Evolutionary conservation across 306 rosid genomes (phyloP), one percentile per base, ranked within the genome.

Genomic region (Citrullus mucosospermus): DNA sequence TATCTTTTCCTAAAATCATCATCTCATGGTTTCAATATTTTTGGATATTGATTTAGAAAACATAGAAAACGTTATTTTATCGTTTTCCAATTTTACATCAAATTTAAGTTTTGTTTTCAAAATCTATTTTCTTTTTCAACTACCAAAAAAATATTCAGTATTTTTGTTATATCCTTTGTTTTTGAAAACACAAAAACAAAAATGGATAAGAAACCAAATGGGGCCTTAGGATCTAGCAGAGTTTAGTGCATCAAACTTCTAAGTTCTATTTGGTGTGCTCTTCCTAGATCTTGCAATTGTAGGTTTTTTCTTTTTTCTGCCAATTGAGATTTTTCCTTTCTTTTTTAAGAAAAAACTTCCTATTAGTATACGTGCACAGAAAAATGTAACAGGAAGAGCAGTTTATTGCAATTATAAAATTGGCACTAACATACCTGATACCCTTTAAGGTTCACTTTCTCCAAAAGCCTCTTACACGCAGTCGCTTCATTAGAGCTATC

Each of bases 391-490:
- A 69, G 36, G 55, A 70, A 70, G 76, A 46, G 57, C 4, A 44
- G 54, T 44, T 70, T 28, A 50, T 36, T 3, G 43, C 59, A 50
- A n/a, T 8, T 8, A 22, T 53, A 13, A 25, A 72, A 75, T 36
- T n/a, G 67, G 81, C 63, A 41, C 15, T 78, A 69, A 20, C 53
- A 38, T 88, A 92, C 99, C 97, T 95, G 99, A 87, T 87, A 95
- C 69, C 88, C 97, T 85, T 84, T 44, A 66, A 95, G 89, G 75
- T 84, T 86, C 30, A 80, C 90, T 86, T 78, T 91, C 74, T 87
- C 85, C 68, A 95, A 85, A 78, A 95, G 87, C 84, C 78, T 86
- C 85, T 85, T 78, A 87, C 99, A 95, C 82, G 89, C 90, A 55
- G 89, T 78, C 75, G 87, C 65, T 84, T 95, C 96, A 75, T 92